Percentiles rank a stretch among this genome's conserved stretches.
These are phyloP conservation scores for Xylaria cubensis DNA, from an alignment of 495 filamentous ascomycete species.

Conservation along the genomic window DNA sequence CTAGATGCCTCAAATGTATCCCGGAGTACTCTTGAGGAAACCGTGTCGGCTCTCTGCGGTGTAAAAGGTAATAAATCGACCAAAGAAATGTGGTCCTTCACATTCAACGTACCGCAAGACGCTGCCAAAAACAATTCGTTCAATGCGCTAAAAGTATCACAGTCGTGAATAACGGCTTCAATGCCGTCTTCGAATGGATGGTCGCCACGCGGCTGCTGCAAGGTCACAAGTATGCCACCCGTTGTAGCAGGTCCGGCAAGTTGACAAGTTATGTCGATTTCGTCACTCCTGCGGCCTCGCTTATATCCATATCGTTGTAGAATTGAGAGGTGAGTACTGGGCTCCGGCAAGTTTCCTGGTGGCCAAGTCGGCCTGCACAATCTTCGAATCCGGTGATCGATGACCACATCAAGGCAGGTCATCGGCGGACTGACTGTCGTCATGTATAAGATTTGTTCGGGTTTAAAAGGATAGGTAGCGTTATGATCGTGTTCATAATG, in stretches of 20 bases:
- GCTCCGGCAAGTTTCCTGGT: background rate
- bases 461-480: background rate
- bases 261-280: slow-evolving; percentile 1
- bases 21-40: background rate
- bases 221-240: slow-evolving; percentile 4
- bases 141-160: background rate
- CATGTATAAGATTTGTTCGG: background rate
- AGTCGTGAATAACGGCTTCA: slow-evolving; percentile 4
- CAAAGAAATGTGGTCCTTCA: background rate
- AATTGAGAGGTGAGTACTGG: slow-evolving; percentile 9
- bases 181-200: slow-evolving; percentile 16
- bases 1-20: background rate
- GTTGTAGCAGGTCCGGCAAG: slow-evolving; percentile 16
- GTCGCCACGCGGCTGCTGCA: background rate
- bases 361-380: background rate
- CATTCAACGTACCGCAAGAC: slow-evolving; percentile 3
- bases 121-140: background rate
- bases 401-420: slow-evolving; percentile 9
- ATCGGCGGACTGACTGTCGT: background rate
- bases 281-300: background rate
- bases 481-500: background rate
- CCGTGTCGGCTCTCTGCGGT: background rate
- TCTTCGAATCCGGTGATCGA: slow-evolving; percentile 13
- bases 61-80: slow-evolving; percentile 15
- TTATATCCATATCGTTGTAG: background rate